Evolutionary conservation across 768 basidiomycete genomes (phyloP).

Genomic region (Podaxis sp.): DNA sequence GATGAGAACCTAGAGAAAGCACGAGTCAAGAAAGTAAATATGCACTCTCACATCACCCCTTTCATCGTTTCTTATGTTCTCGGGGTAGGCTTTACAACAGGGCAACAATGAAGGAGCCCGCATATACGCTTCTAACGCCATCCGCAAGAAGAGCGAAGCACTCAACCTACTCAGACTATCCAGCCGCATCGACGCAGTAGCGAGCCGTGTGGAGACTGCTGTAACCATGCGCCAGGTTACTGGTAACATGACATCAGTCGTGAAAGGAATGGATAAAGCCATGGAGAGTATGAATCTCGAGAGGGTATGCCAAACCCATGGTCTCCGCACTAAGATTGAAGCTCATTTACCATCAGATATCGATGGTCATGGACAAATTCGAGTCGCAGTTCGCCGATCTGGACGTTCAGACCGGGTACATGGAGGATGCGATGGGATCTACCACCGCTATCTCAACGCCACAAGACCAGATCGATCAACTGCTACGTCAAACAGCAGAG

Average conservation of each 20-base stretch:
- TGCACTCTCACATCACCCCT: not conserved
- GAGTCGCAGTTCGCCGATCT: constrained; percentile 95
- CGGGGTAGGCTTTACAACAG: constrained; percentile 83
- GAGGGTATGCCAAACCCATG: constrained; percentile 45
- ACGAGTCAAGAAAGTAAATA: constrained; percentile 85
- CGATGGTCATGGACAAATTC: constrained; percentile 98
- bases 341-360: constrained; percentile 59
- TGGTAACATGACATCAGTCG: constrained; percentile 94
- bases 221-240: constrained; percentile 98
- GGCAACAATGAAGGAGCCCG: constrained; percentile 96
- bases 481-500: constrained; percentile 93
- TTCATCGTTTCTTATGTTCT: constrained; percentile 7
- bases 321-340: not conserved
- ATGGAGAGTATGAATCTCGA: constrained; percentile 99
- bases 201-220: constrained; percentile 95
- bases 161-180: constrained; percentile 88
- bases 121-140: constrained; percentile 98
- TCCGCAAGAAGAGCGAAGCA: constrained; percentile 95
- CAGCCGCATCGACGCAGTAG: constrained; percentile 94
- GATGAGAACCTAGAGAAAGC: constrained; percentile 89
- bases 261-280: constrained; percentile 97
- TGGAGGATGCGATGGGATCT: constrained; percentile 95
- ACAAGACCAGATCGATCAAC: constrained; percentile 93
- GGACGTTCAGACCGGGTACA: constrained; percentile 96
- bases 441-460: constrained; percentile 93